A percentile compares a stretch with the other conserved stretches of the same genome.
Conservation (phyloP, 2,329 filamentous ascomycete genomes). For the Cladosporium sp. region DNA sequence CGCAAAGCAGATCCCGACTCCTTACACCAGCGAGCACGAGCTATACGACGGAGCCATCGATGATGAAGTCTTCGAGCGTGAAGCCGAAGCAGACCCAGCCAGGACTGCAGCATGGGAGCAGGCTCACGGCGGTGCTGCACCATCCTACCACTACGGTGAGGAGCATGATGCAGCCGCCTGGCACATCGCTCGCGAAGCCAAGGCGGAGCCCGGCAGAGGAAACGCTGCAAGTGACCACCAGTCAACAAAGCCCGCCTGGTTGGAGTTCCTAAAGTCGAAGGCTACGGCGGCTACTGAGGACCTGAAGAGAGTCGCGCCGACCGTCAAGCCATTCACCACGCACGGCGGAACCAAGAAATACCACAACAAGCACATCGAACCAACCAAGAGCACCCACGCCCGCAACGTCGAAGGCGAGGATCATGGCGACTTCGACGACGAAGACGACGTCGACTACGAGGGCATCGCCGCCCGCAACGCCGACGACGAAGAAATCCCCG, state of each 20-base stretch:
- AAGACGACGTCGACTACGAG: background rate
- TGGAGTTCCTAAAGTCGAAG: background rate
- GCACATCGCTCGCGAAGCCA: constrained; percentile 1
- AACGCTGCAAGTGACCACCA: background rate
- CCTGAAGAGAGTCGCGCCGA: background rate
- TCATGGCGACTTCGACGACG: background rate
- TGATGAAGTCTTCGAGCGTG: background rate
- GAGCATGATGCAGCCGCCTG: constrained; percentile 10
- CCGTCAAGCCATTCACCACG: background rate
- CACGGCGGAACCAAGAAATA: background rate
- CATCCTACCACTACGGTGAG: constrained; percentile 11
- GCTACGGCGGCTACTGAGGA: background rate
- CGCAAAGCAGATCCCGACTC: constrained; percentile 10
- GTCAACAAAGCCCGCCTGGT: background rate
- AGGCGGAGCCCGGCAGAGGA: background rate
- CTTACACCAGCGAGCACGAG: constrained; percentile 1
- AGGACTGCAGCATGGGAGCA: constrained; percentile 11
- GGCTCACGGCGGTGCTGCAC: constrained; percentile 14
- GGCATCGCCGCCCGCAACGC: background rate
- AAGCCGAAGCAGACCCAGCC: constrained; percentile 12
- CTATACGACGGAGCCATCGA: background rate
- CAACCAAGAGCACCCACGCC: background rate
- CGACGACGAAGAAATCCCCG: background rate
- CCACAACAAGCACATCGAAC: background rate
- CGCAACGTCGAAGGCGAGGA: constrained; percentile 4